These are phyloP conservation scores for Lolium rigidum DNA, from an alignment of 176 grass and related monocot species.

Conservation along the genomic window DNA sequence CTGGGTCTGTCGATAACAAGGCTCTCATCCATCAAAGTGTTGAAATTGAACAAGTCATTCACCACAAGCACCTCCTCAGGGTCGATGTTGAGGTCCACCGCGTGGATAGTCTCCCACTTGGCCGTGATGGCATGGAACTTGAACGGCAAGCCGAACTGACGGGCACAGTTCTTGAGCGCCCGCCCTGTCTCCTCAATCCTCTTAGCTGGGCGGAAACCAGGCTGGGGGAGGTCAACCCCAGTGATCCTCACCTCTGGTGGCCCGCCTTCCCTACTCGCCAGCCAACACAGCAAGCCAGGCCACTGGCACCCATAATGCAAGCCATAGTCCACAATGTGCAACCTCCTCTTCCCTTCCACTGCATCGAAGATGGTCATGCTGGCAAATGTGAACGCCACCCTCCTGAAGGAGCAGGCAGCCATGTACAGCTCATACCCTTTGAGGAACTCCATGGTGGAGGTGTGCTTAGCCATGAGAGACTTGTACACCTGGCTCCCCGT, in stretches of 20 bases:
- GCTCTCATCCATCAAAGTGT: slow-evolving; percentile 57
- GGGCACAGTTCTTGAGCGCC: slow-evolving; percentile 43
- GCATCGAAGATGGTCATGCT: slow-evolving; percentile 58
- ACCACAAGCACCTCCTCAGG: slow-evolving; percentile 56
- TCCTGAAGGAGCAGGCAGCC: slow-evolving; percentile 59
- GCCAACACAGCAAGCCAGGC: slow-evolving; percentile 45
- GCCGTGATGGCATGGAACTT: slow-evolving; percentile 45
- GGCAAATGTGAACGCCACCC: slow-evolving; percentile 34
- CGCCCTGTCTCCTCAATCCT: slow-evolving; percentile 48
- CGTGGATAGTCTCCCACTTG: slow-evolving; percentile 49
- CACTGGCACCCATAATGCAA: slow-evolving; percentile 57
- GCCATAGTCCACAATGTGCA: slow-evolving; percentile 63
- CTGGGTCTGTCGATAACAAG: slow-evolving; percentile 45
- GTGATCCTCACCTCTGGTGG: slow-evolving; percentile 56
- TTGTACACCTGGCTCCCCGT: slow-evolving; percentile 51
- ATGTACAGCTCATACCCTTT: slow-evolving; percentile 60
- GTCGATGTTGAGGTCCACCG: slow-evolving; percentile 36
- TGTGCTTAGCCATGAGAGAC: slow-evolving; percentile 40
- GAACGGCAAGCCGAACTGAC: slow-evolving; percentile 43
- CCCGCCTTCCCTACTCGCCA: slow-evolving; percentile 23
- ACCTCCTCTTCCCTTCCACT: slow-evolving; percentile 22
- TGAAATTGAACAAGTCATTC: slow-evolving; percentile 50
- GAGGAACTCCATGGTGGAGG: slow-evolving; percentile 46
- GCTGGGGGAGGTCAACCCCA: slow-evolving; percentile 48
- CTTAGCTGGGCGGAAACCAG: slow-evolving; percentile 52